These are phyloP conservation scores for Lodderomyces margitis DNA, from an alignment of 1,139 yeast genomes.

Conservation along the genomic window DNA sequence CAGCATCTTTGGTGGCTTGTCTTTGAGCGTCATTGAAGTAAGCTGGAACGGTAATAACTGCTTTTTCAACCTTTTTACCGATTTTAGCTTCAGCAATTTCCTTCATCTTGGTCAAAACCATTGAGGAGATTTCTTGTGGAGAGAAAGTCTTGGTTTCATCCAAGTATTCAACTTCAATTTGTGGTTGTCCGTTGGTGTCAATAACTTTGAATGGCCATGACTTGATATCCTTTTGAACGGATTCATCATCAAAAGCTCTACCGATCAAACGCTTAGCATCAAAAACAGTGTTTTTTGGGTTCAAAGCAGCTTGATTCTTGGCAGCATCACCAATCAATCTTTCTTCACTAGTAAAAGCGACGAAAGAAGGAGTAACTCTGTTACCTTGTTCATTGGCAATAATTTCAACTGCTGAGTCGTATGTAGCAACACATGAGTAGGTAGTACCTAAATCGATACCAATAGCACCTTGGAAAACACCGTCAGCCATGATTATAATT, in stretches of 20 bases:
- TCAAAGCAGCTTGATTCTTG: constrained; percentile 97
- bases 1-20: constrained; percentile 98
- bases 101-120: constrained; percentile 97
- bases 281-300: constrained; percentile 95
- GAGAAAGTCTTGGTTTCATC: constrained; percentile 93
- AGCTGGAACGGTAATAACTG: constrained; percentile 96
- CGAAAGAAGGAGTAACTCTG: constrained; percentile 98
- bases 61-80: constrained; percentile 91
- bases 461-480: constrained; percentile 99
- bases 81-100: constrained; percentile 96
- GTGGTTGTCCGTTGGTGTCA: constrained; percentile 83
- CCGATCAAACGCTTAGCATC: constrained; percentile 98
- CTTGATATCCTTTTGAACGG: constrained; percentile 94
- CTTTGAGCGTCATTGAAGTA: constrained; percentile 97
- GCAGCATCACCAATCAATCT: constrained; percentile 99
- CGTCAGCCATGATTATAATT: constrained; percentile 74
- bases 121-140: constrained; percentile 96
- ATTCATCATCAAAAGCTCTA: constrained; percentile 86
- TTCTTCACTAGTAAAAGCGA: constrained; percentile 96
- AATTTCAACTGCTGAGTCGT: constrained; percentile 85
- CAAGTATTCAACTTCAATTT: constrained; percentile 89
- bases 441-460: constrained; percentile 99
- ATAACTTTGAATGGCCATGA: constrained; percentile 96
- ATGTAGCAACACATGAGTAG: constrained; percentile 97
- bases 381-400: constrained; percentile 99